These are phyloP conservation scores for Globisporangium iwayamae DNA, from an alignment of 352 stramenopile species.

Conservation along the genomic window DNA sequence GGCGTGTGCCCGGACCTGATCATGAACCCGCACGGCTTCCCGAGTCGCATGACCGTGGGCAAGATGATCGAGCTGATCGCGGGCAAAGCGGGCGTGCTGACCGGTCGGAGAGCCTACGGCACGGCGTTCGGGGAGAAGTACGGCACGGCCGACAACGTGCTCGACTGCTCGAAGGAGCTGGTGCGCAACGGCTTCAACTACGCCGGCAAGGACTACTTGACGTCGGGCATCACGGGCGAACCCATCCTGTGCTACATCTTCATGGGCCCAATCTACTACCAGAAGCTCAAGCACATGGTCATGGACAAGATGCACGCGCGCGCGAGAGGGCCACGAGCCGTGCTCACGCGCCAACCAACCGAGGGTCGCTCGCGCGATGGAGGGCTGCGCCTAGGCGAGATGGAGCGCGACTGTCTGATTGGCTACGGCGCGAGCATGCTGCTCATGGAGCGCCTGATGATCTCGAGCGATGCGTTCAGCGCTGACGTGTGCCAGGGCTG, in stretches of 20 bases:
- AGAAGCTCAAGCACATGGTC: slow-evolving; percentile 99
- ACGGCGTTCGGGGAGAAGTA: slow-evolving; percentile 99
- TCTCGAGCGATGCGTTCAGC: slow-evolving; percentile 98
- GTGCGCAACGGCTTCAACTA: slow-evolving; percentile 99
- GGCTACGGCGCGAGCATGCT: slow-evolving; percentile 99
- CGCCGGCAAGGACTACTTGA: slow-evolving; percentile 97
- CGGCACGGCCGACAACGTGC: slow-evolving; percentile 92
- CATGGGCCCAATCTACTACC: slow-evolving; percentile 99
- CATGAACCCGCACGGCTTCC: slow-evolving; percentile 99
- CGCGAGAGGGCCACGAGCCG: slow-evolving; percentile 91
- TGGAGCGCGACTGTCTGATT: slow-evolving; percentile 99
- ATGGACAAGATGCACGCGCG: slow-evolving; percentile 99
- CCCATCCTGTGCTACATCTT: slow-evolving; percentile 99
- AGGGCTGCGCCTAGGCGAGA: slow-evolving; percentile 98
- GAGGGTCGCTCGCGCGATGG: slow-evolving; percentile 97
- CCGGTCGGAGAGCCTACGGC: slow-evolving; percentile 96
- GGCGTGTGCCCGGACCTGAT: slow-evolving; percentile 99
- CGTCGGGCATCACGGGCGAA: slow-evolving; percentile 93
- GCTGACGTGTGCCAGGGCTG: slow-evolving; percentile 98
- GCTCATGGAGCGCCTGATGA: slow-evolving; percentile 99
- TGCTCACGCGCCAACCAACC: slow-evolving; percentile 98
- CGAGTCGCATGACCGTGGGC: slow-evolving; percentile 98
- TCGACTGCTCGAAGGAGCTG: slow-evolving; percentile 91
- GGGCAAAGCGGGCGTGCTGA: slow-evolving; percentile 96
- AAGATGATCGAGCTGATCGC: slow-evolving; percentile 99